Evolutionary conservation across 306 rosid genomes (phyloP).

Genomic region (Argentina anserina): DNA sequence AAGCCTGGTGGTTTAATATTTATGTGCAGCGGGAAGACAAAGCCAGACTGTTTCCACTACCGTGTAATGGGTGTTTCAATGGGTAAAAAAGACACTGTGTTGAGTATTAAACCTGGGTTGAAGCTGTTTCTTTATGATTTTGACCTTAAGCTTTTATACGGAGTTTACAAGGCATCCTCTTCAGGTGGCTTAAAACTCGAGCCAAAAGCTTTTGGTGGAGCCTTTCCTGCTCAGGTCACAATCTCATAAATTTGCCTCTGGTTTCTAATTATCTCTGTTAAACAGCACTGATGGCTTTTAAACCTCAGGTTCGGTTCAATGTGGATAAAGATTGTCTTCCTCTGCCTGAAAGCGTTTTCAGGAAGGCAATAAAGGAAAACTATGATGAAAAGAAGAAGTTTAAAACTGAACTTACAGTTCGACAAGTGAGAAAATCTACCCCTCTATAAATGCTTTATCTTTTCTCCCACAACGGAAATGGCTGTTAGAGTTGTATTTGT

Average conservation of each 20-base stretch:
- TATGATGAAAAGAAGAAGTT: conserved; percentile 64
- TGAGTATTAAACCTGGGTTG: conserved; percentile 63
- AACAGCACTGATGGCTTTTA: conserved; percentile 18
- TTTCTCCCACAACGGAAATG: conserved; percentile 1
- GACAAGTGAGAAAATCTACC: conserved; percentile 46
- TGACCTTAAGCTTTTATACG: conserved; percentile 83
- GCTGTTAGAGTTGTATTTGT: not conserved
- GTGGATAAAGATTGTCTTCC: conserved; percentile 73
- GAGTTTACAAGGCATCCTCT: conserved; percentile 77
- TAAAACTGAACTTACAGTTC: conserved; percentile 68
- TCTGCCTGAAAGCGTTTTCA: conserved; percentile 75
- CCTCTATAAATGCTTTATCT: not conserved
- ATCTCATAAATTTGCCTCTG: conserved; percentile 11
- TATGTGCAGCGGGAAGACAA: conserved; percentile 91
- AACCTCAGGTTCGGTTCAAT: conserved; percentile 73
- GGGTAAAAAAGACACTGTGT: conserved; percentile 56
- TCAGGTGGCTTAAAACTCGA: conserved; percentile 79
- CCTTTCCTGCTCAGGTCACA: conserved; percentile 90
- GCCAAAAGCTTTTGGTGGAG: conserved; percentile 80
- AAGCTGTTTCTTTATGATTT: conserved; percentile 86
- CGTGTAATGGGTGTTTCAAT: conserved; percentile 71
- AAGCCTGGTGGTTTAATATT: conserved; percentile 82
- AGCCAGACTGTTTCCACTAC: conserved; percentile 80
- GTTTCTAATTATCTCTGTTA: conserved; percentile 3
- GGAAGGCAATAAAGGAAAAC: conserved; percentile 75